Conservation (phyloP, 1,139 yeast species). For the Lodderomyces parapsilosis region DNA sequence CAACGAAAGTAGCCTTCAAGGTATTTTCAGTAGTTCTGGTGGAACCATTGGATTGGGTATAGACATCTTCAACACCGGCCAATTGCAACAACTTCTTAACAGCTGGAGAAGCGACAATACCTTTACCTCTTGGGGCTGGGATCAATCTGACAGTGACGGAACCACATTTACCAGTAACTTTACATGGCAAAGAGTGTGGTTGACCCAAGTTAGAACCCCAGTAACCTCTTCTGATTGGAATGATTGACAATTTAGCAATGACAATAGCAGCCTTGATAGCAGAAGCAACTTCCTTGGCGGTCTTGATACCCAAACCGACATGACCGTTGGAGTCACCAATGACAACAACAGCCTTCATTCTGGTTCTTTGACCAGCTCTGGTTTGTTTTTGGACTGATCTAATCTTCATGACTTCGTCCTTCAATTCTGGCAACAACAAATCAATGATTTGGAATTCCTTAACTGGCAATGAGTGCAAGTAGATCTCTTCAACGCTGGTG, state of each 20-base stretch:
- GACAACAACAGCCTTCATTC: constrained; percentile 99
- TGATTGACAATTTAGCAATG: constrained; percentile 97
- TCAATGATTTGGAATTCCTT: constrained; percentile 99
- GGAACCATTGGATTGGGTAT: constrained; percentile 98
- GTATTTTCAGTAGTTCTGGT: constrained; percentile 99
- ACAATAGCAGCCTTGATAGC: constrained; percentile 99
- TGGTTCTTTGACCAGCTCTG: constrained; percentile 99
- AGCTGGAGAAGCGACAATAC: constrained; percentile 99
- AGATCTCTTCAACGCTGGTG: constrained; percentile 95
- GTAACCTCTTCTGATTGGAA: constrained; percentile 99
- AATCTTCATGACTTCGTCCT: constrained; percentile 99
- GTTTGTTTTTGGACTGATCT: constrained; percentile 99
- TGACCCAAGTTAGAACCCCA: constrained; percentile 99
- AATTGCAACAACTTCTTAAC: constrained; percentile 98
- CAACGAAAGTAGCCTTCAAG: constrained; percentile 99
- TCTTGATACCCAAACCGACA: constrained; percentile 99
- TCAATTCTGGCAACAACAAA: constrained; percentile 90
- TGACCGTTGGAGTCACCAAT: constrained; percentile 99
- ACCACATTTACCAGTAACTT: constrained; percentile 99
- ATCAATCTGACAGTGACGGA: constrained; percentile 97
- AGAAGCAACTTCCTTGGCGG: constrained; percentile 99
- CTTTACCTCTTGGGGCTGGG: constrained; percentile 99
- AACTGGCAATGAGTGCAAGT: constrained; percentile 98
- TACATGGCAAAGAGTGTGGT: constrained; percentile 98
- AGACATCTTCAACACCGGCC: constrained; percentile 99